Evolutionary conservation across 2,329 filamentous ascomycete species (phyloP).

Genomic region (Alternaria sp.): DNA sequence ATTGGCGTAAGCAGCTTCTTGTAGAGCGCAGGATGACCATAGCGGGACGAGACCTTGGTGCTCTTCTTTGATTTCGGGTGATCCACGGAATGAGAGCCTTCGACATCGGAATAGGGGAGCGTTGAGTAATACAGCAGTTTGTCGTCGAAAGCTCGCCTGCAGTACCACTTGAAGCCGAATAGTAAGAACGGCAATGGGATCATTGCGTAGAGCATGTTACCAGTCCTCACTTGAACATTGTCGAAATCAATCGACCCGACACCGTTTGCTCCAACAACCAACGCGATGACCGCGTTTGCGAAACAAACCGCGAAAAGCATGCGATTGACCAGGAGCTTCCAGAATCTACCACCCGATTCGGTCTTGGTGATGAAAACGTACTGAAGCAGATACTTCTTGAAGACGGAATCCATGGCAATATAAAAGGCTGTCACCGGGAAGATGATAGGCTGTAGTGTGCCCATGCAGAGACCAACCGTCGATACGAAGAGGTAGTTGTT

Average conservation of each 20-base stretch:
- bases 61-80: constrained; percentile 39
- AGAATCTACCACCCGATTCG: constrained; percentile 91
- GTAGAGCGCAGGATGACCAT: constrained; percentile 90
- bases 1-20: constrained; percentile 70
- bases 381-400: constrained; percentile 89
- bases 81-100: constrained; percentile 54
- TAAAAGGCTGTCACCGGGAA: constrained; percentile 87
- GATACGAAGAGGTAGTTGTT: constrained; percentile 96
- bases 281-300: constrained; percentile 76
- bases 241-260: constrained; percentile 50
- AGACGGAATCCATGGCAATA: constrained; percentile 80
- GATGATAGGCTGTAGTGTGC: constrained; percentile 83
- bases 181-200: constrained; percentile 79
- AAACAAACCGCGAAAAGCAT: constrained; percentile 81
- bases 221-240: constrained; percentile 17
- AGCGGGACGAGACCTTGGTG: constrained; percentile 75
- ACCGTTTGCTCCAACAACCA: constrained; percentile 76
- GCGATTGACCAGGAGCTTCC: constrained; percentile 91
- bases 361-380: constrained; percentile 95
- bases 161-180: constrained; percentile 84
- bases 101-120: constrained; percentile 57
- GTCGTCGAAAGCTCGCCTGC: constrained; percentile 74
- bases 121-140: constrained; percentile 81
- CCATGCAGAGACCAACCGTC: constrained; percentile 84
- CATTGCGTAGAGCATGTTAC: constrained; percentile 69